Conservation (phyloP, 108 stramenopile species). For the Cyclotella baltica region DNA sequence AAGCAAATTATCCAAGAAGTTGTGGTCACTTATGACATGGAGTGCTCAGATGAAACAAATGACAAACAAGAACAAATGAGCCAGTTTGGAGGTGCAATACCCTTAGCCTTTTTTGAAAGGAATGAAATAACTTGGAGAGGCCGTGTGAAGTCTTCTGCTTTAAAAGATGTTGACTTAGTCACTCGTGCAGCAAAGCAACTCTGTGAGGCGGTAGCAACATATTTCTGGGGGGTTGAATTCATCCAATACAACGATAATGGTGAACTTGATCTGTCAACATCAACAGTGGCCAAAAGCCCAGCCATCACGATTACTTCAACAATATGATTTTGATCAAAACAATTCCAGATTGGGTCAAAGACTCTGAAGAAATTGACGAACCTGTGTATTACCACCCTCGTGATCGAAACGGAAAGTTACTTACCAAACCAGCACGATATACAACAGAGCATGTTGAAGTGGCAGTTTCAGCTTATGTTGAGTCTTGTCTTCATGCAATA, state of each 20-base stretch:
- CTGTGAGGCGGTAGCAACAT: slow-evolving; percentile 60
- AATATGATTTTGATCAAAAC: slow-evolving; percentile 83
- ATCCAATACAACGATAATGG: slow-evolving; percentile 25
- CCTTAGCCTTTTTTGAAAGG: slow-evolving; percentile 68
- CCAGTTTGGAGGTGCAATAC: slow-evolving; percentile 55
- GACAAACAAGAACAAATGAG: slow-evolving; percentile 35
- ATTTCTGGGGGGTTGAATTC: slow-evolving; percentile 64
- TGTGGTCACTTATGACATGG: slow-evolving; percentile 49
- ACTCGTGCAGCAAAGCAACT: slow-evolving; percentile 54
- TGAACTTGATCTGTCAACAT: slow-evolving; percentile 28
- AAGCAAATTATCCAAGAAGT: slow-evolving; percentile 65
- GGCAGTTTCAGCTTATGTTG: slow-evolving; percentile 76
- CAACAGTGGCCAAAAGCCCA: slow-evolving; percentile 47
- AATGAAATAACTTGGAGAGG: slow-evolving; percentile 85
- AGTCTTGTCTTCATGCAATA: slow-evolving; percentile 65
- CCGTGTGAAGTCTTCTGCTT: slow-evolving; percentile 58
- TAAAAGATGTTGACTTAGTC: slow-evolving; percentile 58
- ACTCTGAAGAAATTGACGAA: slow-evolving; percentile 31
- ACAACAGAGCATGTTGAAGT: slow-evolving; percentile 85
- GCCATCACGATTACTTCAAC: slow-evolving; percentile 84
- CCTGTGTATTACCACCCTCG: slow-evolving; percentile 74
- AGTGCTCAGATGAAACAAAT: slow-evolving; percentile 35
- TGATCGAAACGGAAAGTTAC: slow-evolving; percentile 88
- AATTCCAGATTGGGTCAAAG: slow-evolving; percentile 60
- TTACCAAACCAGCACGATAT: slow-evolving; percentile 77